Evolutionary conservation across 176 grass and related monocot species (phyloP).

Genomic region (Paspalum notatum): DNA sequence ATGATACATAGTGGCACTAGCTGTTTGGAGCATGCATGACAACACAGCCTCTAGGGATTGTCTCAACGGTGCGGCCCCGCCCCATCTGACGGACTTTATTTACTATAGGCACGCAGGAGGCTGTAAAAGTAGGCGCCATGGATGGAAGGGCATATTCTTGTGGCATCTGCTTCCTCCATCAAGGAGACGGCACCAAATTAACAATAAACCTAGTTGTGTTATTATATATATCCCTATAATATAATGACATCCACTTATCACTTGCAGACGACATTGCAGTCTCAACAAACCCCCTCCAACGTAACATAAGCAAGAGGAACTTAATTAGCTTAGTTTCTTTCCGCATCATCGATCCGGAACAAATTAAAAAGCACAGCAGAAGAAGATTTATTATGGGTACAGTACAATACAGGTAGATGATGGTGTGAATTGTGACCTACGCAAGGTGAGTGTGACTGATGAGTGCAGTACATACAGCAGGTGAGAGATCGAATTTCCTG

Average conservation of each 20-base stretch:
- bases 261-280: neutral
- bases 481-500: too few relatives aligned
- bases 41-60: neutral
- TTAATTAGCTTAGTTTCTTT: too few relatives aligned
- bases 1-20: neutral
- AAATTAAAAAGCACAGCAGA: too few relatives aligned
- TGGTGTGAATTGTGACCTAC: too few relatives aligned
- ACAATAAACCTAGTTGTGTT: neutral
- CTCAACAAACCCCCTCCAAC: neutral
- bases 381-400: too few relatives aligned
- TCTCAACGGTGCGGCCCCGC: neutral
- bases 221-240: neutral
- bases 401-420: too few relatives aligned
- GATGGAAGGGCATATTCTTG: slow-evolving; percentile 10
- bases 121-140: neutral
- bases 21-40: neutral
- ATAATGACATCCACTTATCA: neutral
- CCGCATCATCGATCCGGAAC: too few relatives aligned
- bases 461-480: too few relatives aligned
- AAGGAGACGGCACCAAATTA: neutral
- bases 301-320: too few relatives aligned
- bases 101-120: too few relatives aligned
- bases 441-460: too few relatives aligned
- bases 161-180: neutral
- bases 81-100: too few relatives aligned